Percentiles rank a stretch among this genome's conserved stretches.
Conservation (phyloP, 2,329 filamentous ascomycete genomes). For the Mycosphaerella arachidis region DNA sequence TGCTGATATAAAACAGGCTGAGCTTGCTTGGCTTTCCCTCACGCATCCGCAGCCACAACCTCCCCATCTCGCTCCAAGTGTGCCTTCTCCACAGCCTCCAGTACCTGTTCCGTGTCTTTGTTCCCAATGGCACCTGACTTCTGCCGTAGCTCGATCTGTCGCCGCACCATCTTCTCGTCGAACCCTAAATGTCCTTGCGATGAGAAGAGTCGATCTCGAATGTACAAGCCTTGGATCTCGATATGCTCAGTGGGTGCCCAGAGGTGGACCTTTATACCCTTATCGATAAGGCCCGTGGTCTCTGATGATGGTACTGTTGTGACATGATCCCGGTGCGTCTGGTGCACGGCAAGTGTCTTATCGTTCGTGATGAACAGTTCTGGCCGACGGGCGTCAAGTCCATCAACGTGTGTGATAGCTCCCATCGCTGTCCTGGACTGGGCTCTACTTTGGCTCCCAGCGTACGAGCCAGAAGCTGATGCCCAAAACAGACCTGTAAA, state of each 20-base stretch:
- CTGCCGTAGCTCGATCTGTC: conserved; percentile 42
- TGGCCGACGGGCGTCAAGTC: conserved; percentile 39
- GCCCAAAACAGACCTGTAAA: conserved; percentile 42
- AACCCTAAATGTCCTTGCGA: conserved; percentile 47
- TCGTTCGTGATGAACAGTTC: conserved; percentile 38
- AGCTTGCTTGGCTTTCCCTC: background rate
- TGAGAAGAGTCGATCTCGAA: conserved; percentile 43
- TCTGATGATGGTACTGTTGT: conserved; percentile 31
- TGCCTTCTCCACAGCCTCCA: conserved; percentile 37
- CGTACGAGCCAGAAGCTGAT: conserved; percentile 44
- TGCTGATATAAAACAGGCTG: too few relatives aligned
- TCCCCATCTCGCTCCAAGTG: conserved; percentile 39
- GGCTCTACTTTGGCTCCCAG: conserved; percentile 40
- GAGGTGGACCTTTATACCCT: conserved; percentile 45
- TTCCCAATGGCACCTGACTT: conserved; percentile 39
- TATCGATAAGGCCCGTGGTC: conserved; percentile 34
- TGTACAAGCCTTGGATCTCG: conserved; percentile 44
- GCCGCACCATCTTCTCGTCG: conserved; percentile 44
- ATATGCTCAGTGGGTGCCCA: conserved; percentile 46
- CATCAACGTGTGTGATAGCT: conserved; percentile 43
- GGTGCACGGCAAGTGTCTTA: conserved; percentile 38
- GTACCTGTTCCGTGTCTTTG: conserved; percentile 30
- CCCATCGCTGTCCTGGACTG: conserved; percentile 42
- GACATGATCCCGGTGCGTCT: conserved; percentile 48
- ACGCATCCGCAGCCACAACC: conserved; percentile 31